phyloP scores from a whole-genome alignment of 148 eudicot species.

The Dysphania ambrosioides region DNA sequence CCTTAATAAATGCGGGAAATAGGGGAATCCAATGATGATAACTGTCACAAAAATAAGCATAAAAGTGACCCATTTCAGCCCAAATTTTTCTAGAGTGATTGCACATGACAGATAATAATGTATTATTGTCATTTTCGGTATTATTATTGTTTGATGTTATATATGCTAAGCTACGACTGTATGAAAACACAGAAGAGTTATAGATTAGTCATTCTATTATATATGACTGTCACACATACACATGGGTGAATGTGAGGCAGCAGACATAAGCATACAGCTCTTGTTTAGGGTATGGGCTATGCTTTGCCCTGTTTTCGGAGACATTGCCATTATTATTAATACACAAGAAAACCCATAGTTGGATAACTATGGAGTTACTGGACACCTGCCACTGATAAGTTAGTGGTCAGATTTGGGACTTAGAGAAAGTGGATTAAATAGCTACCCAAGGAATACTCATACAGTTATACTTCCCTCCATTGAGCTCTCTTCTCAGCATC shows the following conservation, averaged over 20 bases:
- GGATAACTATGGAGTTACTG: not conserved
- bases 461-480: too few species aligned
- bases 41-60: not conserved
- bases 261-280: slow-evolving; percentile 12
- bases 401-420: too few species aligned
- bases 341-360: not conserved
- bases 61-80: slow-evolving; percentile 22
- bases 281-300: not conserved
- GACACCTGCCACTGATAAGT: too few species aligned
- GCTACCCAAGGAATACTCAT: not conserved
- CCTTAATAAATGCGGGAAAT: not conserved
- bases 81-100: not conserved
- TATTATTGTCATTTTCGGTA: not conserved
- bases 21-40: slow-evolving; percentile 32
- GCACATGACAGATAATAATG: slow-evolving; percentile 23
- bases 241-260: slow-evolving; percentile 21
- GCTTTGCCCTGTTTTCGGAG: slow-evolving; percentile 17
- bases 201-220: slow-evolving; percentile 1
- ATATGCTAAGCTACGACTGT: not conserved
- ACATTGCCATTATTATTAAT: slow-evolving; percentile 15
- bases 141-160: not conserved
- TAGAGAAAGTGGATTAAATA: too few species aligned
- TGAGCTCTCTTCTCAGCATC: too few species aligned
- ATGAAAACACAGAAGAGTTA: too few species aligned
- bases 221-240: slow-evolving; percentile 24